Evolutionary conservation across 495 filamentous ascomycete species (phyloP), one percentile per base, ranked within the genome.

Genomic region (Penicillium roqueforti): DNA sequence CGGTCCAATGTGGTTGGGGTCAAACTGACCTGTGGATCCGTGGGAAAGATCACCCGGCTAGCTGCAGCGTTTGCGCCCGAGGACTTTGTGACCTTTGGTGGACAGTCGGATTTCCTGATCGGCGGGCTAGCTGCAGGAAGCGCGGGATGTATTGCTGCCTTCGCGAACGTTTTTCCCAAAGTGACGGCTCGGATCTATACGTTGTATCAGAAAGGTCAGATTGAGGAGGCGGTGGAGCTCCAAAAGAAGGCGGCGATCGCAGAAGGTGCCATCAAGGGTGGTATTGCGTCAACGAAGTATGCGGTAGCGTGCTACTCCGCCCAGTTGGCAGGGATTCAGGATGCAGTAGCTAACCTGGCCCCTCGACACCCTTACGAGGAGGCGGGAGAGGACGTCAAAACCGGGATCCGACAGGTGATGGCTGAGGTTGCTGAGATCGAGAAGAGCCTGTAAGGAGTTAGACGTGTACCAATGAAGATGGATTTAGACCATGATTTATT

Each of bases 181-280:
- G 75, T 81, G 50, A 71, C 86, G 6, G 71, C 87, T 25, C 74
- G 79, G 53, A 70, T 88, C n/a, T 76, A 88, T 50, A 73, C 82
- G 28, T 74, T 90, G 10, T 92, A 82, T 69, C 69, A 75, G 44
- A 69, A 72, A 18, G 88, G 87, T 19, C 78, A 86, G 58, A 56
- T 80, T 19, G 72, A 77, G 9, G 83, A 89, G 62, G 88, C 89
- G 0, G 72, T 80, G 61, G 79, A 78, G 54, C 71, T 92, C 68
- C 89, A 93, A 69, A 81, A 83, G 14, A 70, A 88, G 39, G 78
- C 92, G 6, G 85, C 88, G 13, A 69, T 83, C 49, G 89, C 87
- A 16, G 89, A 95, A 73, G 92, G 87, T 82, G 82, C 83, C 4
- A 87, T 85, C 47, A 93, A 92, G 63, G 82, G 90, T 55, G 85